Conservation (phyloP, 2,329 filamentous ascomycete genomes). For the Chaetothyriales sp. region DNA sequence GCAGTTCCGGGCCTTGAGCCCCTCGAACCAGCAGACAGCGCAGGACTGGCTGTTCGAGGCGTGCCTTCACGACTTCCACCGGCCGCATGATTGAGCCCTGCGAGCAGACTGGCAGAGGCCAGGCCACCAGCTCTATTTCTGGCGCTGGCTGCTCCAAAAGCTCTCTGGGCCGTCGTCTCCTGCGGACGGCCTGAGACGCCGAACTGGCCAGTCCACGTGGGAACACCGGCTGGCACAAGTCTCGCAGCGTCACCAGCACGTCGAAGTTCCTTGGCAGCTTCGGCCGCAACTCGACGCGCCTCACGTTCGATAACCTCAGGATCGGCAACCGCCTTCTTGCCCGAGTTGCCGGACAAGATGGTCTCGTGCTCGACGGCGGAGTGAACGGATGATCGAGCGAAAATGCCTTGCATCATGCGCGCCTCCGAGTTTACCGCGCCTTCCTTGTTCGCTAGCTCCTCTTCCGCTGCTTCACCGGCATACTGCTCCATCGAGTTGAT, state of each 20-base stretch:
- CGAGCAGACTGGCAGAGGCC: slow-evolving; percentile 38
- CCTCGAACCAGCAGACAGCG: slow-evolving; percentile 14
- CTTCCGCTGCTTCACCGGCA: slow-evolving; percentile 36
- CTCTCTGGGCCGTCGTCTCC: slow-evolving; percentile 34
- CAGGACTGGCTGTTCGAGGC: slow-evolving; percentile 13
- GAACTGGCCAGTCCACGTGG: slow-evolving; percentile 84
- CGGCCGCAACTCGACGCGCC: slow-evolving; percentile 62
- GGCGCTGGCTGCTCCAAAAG: slow-evolving; percentile 24
- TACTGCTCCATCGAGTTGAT: slow-evolving; percentile 54
- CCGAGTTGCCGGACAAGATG: slow-evolving; percentile 54
- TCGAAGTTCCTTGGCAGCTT: slow-evolving; percentile 63
- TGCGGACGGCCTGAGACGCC: slow-evolving; percentile 63
- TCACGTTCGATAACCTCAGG: slow-evolving; percentile 66
- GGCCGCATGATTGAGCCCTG: slow-evolving; percentile 46
- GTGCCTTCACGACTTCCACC: slow-evolving; percentile 7
- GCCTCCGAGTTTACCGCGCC: slow-evolving; percentile 41
- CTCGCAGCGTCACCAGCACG: slow-evolving; percentile 60
- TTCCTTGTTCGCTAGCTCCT: slow-evolving; percentile 22
- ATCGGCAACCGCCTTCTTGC: slow-evolving; percentile 57
- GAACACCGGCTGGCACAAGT: slow-evolving; percentile 63
- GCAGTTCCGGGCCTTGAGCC: slow-evolving; percentile 17
- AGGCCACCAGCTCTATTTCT: slow-evolving; percentile 18
- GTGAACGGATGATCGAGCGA: slow-evolving; percentile 72
- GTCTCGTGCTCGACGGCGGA: slow-evolving; percentile 88
- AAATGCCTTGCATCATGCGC: slow-evolving; percentile 77